phyloP scores from a whole-genome alignment of 2,329 filamentous ascomycete species.

The Aureobasidium leucospermi region DNA sequence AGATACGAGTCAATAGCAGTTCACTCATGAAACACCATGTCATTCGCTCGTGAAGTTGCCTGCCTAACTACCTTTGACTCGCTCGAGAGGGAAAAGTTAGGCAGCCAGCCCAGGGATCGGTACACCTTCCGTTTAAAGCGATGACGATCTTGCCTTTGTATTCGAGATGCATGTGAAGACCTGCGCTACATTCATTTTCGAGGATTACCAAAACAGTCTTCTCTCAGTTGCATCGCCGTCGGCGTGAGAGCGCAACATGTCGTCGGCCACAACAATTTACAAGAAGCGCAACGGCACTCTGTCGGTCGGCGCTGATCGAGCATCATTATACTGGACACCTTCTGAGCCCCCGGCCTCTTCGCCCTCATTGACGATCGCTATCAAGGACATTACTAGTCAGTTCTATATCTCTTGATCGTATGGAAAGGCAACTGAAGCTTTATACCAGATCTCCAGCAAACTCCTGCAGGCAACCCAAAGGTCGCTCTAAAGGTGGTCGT shows the following conservation, averaged over 20 bases:
- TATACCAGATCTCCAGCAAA: slow-evolving; percentile 81
- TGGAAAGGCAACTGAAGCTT: not conserved
- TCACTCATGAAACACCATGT: too few species aligned
- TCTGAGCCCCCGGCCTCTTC: slow-evolving; percentile 53
- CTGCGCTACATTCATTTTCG: not conserved
- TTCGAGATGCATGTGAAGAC: not conserved
- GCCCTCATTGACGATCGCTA: slow-evolving; percentile 59
- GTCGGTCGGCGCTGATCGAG: slow-evolving; percentile 64
- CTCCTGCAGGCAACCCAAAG: slow-evolving; percentile 77
- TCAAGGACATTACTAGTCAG: slow-evolving; percentile 77
- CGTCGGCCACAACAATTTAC: slow-evolving; percentile 65
- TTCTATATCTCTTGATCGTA: not conserved
- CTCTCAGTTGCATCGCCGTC: not conserved
- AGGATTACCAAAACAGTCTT: not conserved
- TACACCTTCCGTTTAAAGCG: not conserved
- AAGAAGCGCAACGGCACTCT: slow-evolving; percentile 94
- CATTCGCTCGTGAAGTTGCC: too few species aligned
- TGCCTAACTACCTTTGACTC: too few species aligned
- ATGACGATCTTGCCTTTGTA: slow-evolving; percentile 2
- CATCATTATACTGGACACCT: slow-evolving; percentile 75
- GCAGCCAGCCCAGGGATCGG: not conserved
- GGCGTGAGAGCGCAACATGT: slow-evolving; percentile 21
- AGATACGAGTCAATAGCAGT: too few species aligned
- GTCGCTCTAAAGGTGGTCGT: slow-evolving; percentile 91
- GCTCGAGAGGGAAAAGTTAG: not conserved